A percentile compares a stretch with the other conserved stretches of the same genome.
phyloP scores from a whole-genome alignment of 202 grass and related monocot genomes.

The Thinopyrum obtusiflorum region DNA sequence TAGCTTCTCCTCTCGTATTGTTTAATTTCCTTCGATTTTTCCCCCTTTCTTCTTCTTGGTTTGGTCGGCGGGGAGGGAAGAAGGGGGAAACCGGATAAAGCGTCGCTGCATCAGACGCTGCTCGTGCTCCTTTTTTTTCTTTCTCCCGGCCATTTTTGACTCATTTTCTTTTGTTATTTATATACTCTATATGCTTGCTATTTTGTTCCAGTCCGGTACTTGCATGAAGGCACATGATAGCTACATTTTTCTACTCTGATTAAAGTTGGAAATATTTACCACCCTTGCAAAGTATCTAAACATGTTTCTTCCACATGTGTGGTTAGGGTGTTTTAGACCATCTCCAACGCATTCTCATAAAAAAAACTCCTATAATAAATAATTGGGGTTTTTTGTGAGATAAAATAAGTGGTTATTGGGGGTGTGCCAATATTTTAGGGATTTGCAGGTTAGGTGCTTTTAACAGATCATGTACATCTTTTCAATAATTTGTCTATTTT shows the following conservation, averaged over 20 bases:
- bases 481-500: no score
- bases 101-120: neutral
- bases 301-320: neutral
- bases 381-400: no score
- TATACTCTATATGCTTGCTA: neutral
- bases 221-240: neutral
- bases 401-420: no score
- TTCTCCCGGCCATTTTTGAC: neutral
- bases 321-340: neutral
- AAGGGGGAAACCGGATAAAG: constrained; percentile 16
- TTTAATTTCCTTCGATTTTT: neutral
- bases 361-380: no score
- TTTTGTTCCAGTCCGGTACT: neutral
- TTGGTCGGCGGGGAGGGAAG: constrained; percentile 13
- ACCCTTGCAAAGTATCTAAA: neutral
- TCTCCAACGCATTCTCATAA: no score
- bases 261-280: neutral
- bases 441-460: no score
- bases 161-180: neutral
- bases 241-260: neutral
- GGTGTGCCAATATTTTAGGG: no score
- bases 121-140: neutral
- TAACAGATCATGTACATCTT: no score
- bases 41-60: neutral
- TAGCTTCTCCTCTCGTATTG: constrained; percentile 36